Evolutionary conservation across 169 alveolate genomes (phyloP).

Genomic region (Cystoisospora suis): DNA sequence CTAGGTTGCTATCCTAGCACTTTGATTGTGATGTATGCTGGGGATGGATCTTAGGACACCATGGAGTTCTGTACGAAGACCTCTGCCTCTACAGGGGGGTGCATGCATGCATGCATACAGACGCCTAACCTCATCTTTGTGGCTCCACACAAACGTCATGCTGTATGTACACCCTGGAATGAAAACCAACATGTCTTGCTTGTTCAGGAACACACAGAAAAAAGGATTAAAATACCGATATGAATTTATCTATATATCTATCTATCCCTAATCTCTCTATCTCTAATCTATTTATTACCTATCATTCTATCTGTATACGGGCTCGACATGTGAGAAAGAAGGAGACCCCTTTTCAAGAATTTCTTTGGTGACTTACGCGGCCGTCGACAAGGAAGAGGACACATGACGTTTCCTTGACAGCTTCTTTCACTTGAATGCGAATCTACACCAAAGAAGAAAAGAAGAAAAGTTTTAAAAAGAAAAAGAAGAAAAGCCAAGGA

Average conservation of each 20-base stretch:
- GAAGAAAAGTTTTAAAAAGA: not conserved
- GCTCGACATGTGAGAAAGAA: no score
- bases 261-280: not conserved
- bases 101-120: not conserved
- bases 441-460: not conserved
- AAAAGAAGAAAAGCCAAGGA: not conserved
- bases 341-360: no score
- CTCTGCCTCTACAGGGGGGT: not conserved
- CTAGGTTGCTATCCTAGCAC: no score
- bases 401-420: slow-evolving; percentile 37
- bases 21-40: no score
- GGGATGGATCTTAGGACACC: no score
- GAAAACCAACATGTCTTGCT: not conserved
- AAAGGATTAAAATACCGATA: not conserved
- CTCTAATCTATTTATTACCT: not conserved
- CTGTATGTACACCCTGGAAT: not conserved
- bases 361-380: slow-evolving; percentile 30
- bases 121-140: not conserved
- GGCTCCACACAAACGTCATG: not conserved
- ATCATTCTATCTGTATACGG: not conserved
- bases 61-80: not conserved
- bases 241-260: not conserved
- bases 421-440: slow-evolving; percentile 29
- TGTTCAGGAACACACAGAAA: not conserved
- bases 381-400: slow-evolving; percentile 55